These are phyloP conservation scores for Artemisia annua DNA, from an alignment of 129 eudicot genomes.

Conservation along the genomic window DNA sequence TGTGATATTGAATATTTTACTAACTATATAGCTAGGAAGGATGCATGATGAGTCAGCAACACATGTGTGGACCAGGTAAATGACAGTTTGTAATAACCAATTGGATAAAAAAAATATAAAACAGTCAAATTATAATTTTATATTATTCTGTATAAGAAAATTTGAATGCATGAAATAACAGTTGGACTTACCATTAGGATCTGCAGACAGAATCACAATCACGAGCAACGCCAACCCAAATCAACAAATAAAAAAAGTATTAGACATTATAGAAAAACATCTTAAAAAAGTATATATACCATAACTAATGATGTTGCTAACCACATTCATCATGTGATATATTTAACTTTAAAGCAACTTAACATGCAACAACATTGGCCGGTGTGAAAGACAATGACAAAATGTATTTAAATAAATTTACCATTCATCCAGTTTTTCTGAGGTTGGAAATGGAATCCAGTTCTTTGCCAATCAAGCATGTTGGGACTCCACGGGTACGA, in stretches of 20 bases:
- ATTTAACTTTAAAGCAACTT: neutral
- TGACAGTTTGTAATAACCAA: neutral
- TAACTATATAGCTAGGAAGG: slow-evolving; percentile 7
- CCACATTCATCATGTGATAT: slow-evolving; percentile 28
- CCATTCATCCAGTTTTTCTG: slow-evolving; percentile 80
- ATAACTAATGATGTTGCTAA: neutral
- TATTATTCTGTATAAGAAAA: neutral
- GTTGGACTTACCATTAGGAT: slow-evolving; percentile 71
- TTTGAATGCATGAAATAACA: neutral
- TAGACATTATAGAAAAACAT: slow-evolving; percentile 15
- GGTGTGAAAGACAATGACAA: neutral
- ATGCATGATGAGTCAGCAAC: slow-evolving; percentile 31
- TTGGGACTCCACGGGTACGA: slow-evolving; percentile 48
- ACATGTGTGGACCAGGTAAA: neutral
- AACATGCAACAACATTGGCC: neutral
- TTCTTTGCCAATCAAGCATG: slow-evolving; percentile 62
- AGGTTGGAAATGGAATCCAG: slow-evolving; percentile 67
- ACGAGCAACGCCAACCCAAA: slow-evolving; percentile 27
- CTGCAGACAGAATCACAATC: slow-evolving; percentile 37
- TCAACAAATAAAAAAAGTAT: slow-evolving; percentile 10
- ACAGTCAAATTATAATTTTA: too few relatives aligned
- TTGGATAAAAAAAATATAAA: neutral
- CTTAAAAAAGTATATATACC: neutral
- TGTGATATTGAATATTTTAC: neutral
- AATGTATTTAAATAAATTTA: neutral